These are phyloP conservation scores for Phanerochaete carnosa DNA, from an alignment of 768 basidiomycete genomes.

Conservation along the genomic window DNA sequence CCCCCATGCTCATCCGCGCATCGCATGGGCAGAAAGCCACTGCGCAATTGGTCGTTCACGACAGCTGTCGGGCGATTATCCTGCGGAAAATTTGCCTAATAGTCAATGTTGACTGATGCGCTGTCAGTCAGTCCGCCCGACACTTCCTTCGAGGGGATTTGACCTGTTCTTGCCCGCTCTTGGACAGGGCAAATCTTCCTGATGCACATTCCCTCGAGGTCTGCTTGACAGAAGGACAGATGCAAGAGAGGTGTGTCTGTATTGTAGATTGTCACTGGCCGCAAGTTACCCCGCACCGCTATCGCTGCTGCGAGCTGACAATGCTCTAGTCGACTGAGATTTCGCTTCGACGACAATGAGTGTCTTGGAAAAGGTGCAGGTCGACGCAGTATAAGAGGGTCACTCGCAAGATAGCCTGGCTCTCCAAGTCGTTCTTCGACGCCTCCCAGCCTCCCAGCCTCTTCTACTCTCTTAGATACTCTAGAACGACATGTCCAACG, in stretches of 20 bases:
- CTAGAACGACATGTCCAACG: neutral
- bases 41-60: neutral
- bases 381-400: neutral
- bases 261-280: neutral
- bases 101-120: too few species aligned
- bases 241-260: neutral
- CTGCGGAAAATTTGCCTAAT: too few species aligned
- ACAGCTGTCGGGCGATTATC: too few species aligned
- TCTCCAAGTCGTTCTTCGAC: neutral
- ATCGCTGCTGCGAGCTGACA: neutral
- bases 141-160: too few species aligned
- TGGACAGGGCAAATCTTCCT: conserved; percentile 2
- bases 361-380: too few species aligned
- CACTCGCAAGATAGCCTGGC: neutral
- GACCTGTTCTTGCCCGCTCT: too few species aligned
- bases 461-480: neutral
- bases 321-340: too few species aligned
- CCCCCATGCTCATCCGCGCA: too few species aligned
- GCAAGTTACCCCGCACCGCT: neutral
- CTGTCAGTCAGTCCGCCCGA: too few species aligned
- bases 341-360: too few species aligned
- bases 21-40: neutral
- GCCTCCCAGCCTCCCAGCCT: neutral
- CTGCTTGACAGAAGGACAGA: neutral
- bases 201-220: neutral